Evolutionary conservation across 164 flowering plant species (phyloP).

Genomic region (Vitis rotundifolia): DNA sequence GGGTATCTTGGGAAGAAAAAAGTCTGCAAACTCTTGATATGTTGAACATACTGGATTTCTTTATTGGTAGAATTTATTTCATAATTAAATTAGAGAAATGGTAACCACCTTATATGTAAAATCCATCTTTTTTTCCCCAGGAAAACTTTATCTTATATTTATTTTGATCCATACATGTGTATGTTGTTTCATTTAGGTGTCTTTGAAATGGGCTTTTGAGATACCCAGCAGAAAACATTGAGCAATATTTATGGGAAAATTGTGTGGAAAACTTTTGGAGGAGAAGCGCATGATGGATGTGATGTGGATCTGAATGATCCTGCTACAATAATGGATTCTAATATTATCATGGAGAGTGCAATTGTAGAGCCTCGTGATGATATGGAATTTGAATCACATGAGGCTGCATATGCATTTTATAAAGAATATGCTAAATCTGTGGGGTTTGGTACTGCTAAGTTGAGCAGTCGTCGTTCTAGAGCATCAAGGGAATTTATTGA

Average conservation of each 20-base stretch:
- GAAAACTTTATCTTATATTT: too few relatives aligned
- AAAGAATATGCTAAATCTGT: slow-evolving; percentile 52
- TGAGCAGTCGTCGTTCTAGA: slow-evolving; percentile 54
- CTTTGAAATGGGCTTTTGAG: too few relatives aligned
- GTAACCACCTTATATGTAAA: too few relatives aligned
- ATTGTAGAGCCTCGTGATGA: slow-evolving; percentile 26
- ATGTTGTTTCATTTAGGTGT: too few relatives aligned
- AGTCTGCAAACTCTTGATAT: too few relatives aligned
- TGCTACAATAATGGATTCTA: slow-evolving; percentile 22
- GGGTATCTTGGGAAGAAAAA: too few relatives aligned
- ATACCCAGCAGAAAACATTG: too few relatives aligned
- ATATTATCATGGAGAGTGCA: slow-evolving; percentile 6
- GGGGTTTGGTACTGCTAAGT: slow-evolving; percentile 55
- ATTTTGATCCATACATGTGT: too few relatives aligned
- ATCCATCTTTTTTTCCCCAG: too few relatives aligned
- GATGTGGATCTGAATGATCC: slow-evolving; percentile 13
- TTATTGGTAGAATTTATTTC: too few relatives aligned
- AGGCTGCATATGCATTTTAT: slow-evolving; percentile 48
- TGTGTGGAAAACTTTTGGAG: background rate
- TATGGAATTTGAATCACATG: slow-evolving; percentile 55
- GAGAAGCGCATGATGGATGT: background rate
- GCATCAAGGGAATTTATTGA: slow-evolving; percentile 51
- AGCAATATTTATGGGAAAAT: slow-evolving; percentile 1
- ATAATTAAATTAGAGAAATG: too few relatives aligned
- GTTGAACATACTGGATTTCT: too few relatives aligned